Evolutionary conservation across 2,329 filamentous ascomycete genomes (phyloP).

Genomic region (Mariannaea sp.): DNA sequence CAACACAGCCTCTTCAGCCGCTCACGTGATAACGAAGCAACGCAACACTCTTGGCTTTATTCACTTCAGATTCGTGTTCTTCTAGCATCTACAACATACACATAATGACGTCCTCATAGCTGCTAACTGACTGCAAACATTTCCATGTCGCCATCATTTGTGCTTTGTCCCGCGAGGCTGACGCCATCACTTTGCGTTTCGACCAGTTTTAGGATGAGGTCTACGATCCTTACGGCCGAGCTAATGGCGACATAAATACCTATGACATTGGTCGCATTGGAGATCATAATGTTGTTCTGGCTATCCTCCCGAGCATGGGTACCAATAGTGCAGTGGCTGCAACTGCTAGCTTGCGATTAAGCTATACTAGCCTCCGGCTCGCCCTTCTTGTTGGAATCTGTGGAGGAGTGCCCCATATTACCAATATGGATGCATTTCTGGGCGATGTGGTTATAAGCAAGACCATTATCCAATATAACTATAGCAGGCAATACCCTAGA

Average conservation of each 20-base stretch:
- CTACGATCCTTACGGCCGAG: constrained; percentile 23
- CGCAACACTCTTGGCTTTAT: too few species aligned
- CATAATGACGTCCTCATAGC: too few species aligned
- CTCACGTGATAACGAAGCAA: too few species aligned
- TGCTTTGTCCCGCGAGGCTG: background rate
- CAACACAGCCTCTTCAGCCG: too few species aligned
- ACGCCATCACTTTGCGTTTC: background rate
- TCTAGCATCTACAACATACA: too few species aligned
- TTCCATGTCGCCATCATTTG: constrained; percentile 7
- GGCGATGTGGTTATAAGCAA: constrained; percentile 44
- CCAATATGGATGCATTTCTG: constrained; percentile 29
- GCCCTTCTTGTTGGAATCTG: constrained; percentile 48
- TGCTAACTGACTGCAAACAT: background rate
- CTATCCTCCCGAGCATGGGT: constrained; percentile 37
- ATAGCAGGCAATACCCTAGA: constrained; percentile 29
- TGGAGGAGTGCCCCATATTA: constrained; percentile 41
- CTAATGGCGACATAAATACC: constrained; percentile 33
- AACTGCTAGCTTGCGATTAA: constrained; percentile 39
- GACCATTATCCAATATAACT: constrained; percentile 37
- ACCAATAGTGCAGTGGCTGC: constrained; percentile 34
- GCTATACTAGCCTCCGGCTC: constrained; percentile 42
- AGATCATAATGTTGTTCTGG: constrained; percentile 37
- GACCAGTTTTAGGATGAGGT: background rate
- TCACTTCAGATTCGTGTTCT: too few species aligned
- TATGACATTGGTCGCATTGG: constrained; percentile 41